phyloP scores from a whole-genome alignment of 257 asterid species.

The Anisodus tanguticus region DNA sequence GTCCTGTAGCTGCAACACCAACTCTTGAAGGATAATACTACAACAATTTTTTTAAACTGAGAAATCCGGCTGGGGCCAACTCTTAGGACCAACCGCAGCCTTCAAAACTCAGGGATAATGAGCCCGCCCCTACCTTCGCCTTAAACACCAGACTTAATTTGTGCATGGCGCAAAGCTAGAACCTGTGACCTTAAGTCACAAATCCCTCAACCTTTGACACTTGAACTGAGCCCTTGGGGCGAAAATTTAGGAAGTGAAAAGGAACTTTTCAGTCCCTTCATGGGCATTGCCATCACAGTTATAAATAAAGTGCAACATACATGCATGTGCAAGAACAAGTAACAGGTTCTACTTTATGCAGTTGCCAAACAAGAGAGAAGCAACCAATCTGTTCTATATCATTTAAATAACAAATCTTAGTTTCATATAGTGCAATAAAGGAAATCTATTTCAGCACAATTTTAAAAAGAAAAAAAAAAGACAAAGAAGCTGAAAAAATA shows the following conservation, averaged over 20 bases:
- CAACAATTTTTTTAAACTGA: background rate
- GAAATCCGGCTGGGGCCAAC: too few species aligned
- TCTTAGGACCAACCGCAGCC: too few species aligned
- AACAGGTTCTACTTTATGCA: constrained; percentile 4
- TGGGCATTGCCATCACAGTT: constrained; percentile 22
- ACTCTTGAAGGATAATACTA: constrained; percentile 4
- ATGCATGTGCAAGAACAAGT: background rate
- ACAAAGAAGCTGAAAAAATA: background rate
- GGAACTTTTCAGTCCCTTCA: background rate
- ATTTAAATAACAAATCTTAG: background rate
- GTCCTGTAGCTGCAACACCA: background rate
- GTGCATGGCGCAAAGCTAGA: too few species aligned
- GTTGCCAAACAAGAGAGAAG: background rate
- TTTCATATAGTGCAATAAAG: background rate
- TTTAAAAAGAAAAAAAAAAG: background rate
- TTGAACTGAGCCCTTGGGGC: too few species aligned
- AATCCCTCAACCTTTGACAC: too few species aligned
- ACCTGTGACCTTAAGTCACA: too few species aligned
- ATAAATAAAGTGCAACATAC: background rate
- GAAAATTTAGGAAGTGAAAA: background rate
- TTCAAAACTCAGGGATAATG: too few species aligned
- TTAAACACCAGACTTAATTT: too few species aligned
- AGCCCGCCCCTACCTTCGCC: too few species aligned
- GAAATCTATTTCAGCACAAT: constrained; percentile 24
- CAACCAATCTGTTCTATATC: background rate